Percentiles rank a stretch among this genome's conserved stretches.
Evolutionary conservation across 768 basidiomycete species (phyloP).

Genomic region (Melanogaster broomeanus): DNA sequence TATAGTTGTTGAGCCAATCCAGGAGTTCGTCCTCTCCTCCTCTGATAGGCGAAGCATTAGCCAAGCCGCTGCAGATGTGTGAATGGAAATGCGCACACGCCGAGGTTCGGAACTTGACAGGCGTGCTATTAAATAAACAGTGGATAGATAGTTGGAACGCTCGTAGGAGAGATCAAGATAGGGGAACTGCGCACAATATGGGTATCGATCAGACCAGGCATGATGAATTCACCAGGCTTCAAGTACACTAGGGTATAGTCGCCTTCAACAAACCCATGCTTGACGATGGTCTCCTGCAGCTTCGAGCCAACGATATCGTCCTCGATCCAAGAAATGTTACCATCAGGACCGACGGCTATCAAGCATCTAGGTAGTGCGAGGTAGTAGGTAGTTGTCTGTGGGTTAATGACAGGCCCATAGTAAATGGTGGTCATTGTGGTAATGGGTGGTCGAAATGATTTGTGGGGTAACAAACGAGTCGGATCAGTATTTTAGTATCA

Average conservation of each 20-base stretch:
- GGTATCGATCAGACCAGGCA: slow-evolving; percentile 91
- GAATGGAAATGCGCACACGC: slow-evolving; percentile 25
- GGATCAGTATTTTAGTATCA: not conserved
- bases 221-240: slow-evolving; percentile 62
- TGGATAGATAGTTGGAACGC: not conserved
- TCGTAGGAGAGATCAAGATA: not conserved
- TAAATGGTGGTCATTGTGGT: slow-evolving; percentile 39
- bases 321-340: slow-evolving; percentile 73
- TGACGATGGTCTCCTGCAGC: slow-evolving; percentile 51
- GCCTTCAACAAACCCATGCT: slow-evolving; percentile 48
- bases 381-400: slow-evolving; percentile 44
- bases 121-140: slow-evolving; percentile 26
- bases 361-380: slow-evolving; percentile 52
- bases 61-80: not conserved
- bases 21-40: slow-evolving; percentile 87
- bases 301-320: slow-evolving; percentile 50
- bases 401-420: slow-evolving; percentile 62
- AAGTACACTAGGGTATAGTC: slow-evolving; percentile 37
- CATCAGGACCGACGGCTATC: slow-evolving; percentile 50
- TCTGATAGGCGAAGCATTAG: slow-evolving; percentile 37
- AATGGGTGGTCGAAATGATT: not conserved
- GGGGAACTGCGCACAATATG: slow-evolving; percentile 65
- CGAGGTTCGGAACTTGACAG: slow-evolving; percentile 46
- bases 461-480: not conserved
- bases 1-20: slow-evolving; percentile 83